Evolutionary conservation across 129 eudicot genomes (phyloP), one percentile per base, ranked within the genome.

Genomic region (Mikania micrantha): DNA sequence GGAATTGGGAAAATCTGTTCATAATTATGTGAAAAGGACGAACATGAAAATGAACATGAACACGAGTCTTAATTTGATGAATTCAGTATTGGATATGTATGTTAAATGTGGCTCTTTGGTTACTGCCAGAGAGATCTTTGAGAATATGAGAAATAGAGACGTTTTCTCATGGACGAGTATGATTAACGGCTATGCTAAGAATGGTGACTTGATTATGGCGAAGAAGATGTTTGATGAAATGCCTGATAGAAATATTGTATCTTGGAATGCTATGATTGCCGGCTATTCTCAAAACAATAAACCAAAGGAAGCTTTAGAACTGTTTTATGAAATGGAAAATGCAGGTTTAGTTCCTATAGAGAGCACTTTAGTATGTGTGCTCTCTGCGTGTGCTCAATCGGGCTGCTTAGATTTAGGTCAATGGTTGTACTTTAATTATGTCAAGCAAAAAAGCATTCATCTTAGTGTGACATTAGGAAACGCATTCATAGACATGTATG

Each of bases 401-500:
- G 87, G 90, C 35, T 82, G 89, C 31, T 42, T 90, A 64, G 95
- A 74, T 70, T 87, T 82, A 68, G 97, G 97, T 32, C 81, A 79
- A 70, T 84, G 91, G 95, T 79, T 85, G 62, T 89, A 87, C 73
- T 80, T 77, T 9, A 77, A 74, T 62, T 81, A 87, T 7, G 79
- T 82, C 13, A 82, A 77, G 64, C 79, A 5, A 58, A 76, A 53
- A 7, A 56, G 58, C 6, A 60, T 87, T 72, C 84, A 78, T 74
- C 61, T 85, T 42, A 87, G 77, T 6, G 67, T 32, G 36, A 81
- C 78, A 24, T 58, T 90, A 75, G 92, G 87, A 22, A 82, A 93
- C 2, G 90, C 97, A 4, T 74, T 90, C 6, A 65, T 90, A 7
- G 90, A 87, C 70, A 87, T 90, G 97, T 90, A 90, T 35, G 82